Conservation (phyloP, 1,139 yeast species). For the Pichia terricola region DNA sequence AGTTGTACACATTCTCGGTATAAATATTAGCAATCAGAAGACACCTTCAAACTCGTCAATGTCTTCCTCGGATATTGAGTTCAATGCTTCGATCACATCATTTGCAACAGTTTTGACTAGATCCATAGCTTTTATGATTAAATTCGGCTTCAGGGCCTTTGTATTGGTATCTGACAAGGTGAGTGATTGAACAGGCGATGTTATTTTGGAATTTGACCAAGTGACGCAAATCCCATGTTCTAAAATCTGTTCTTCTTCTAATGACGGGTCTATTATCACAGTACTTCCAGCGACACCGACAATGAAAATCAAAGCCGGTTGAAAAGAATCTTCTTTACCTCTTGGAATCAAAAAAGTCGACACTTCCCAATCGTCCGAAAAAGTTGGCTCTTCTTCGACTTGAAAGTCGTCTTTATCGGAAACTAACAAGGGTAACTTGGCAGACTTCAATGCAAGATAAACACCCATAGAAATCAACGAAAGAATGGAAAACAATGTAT, state of each 20-base stretch:
- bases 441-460: conserved; percentile 71
- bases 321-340: conserved; percentile 26
- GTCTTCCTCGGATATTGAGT: conserved; percentile 20
- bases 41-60: conserved; percentile 20
- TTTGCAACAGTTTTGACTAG: conserved; percentile 25
- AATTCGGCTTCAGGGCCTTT: conserved; percentile 24
- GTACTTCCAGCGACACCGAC: conserved; percentile 66
- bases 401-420: conserved; percentile 47
- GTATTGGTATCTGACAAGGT: conserved; percentile 32
- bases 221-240: conserved; percentile 73
- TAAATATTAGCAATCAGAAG: conserved; percentile 6
- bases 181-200: conserved; percentile 53
- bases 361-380: conserved; percentile 77
- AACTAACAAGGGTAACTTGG: conserved; percentile 62
- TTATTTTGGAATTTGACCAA: conserved; percentile 55
- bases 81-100: conserved; percentile 24
- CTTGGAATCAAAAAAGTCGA: conserved; percentile 37
- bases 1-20: too few species aligned
- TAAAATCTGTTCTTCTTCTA: conserved; percentile 77
- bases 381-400: conserved; percentile 81
- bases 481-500: conserved; percentile 48
- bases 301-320: conserved; percentile 70
- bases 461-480: conserved; percentile 69
- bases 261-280: conserved; percentile 70
- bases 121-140: conserved; percentile 24